Base-by-base conservation (phyloP, 73 alveolate genomes). In the Blepharisma japonicum region DNA sequence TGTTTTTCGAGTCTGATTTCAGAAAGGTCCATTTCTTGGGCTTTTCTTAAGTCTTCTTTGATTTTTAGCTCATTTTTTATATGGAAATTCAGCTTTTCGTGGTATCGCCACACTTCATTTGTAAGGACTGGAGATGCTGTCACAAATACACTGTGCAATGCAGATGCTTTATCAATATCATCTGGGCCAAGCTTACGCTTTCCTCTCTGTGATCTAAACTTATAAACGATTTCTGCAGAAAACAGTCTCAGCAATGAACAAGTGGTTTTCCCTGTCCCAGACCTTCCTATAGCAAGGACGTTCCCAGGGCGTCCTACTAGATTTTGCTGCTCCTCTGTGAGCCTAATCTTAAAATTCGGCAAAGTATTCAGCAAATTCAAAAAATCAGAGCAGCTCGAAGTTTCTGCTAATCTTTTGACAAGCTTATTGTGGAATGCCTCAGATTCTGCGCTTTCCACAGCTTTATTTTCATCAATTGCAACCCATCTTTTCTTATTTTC, bases 61-160 rank as follows among this genome's bases (percentile, higher is more conserved):
- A 55, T 49, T 85, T 67, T 46, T 78, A 77, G 66, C 55, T 89
- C 91, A n/a, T 67, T 77, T 20, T 77, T 89, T 9, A 90, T 74
- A 38, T 89, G 84, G 6, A 47, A 81, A 32, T 80, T 85, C 48
- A 89, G 80, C 11, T 87, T 87, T 11, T 55, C 67, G 83, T 90
- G 90, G 79, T 81, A 93, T 61, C 91, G 81, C 81, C 81, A 90
- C 14, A 93, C 95, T 85, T 93, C 95, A 74, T 84, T 90, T 5
- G 98, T 91, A 27, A 93, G 87, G 23, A 93, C 94, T 6, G 98
- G 98, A 45, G 93, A 80, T 0, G 95, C 96, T 8, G 98, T 93
- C 14, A 86, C 90, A 71, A 93, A 90, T 6, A 85, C 95, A 42
- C 87, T 70, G 55, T 74, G 86, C 77, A 91, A 70, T 2, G 89